phyloP scores from a whole-genome alignment of 495 filamentous ascomycete genomes.

The Penicillium silybi region DNA sequence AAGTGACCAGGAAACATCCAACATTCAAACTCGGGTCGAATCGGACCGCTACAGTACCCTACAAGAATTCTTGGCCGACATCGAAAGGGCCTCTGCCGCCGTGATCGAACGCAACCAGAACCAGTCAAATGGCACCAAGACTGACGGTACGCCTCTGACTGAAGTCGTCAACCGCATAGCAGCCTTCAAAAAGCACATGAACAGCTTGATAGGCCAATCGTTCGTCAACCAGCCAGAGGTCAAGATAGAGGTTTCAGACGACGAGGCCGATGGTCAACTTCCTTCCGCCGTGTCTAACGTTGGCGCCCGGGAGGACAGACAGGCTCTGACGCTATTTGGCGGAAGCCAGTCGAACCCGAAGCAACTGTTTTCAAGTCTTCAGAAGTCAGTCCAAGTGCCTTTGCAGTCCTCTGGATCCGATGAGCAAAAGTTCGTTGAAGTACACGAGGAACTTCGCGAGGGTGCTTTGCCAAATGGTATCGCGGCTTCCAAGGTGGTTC shows the following conservation, averaged over 20 bases:
- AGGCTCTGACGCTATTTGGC: constrained; percentile 65
- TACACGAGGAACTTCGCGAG: constrained; percentile 53
- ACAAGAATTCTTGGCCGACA: constrained; percentile 47
- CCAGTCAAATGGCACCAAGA: constrained; percentile 26
- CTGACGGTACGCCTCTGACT: constrained; percentile 33
- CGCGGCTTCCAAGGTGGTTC: constrained; percentile 62
- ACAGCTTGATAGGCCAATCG: constrained; percentile 44
- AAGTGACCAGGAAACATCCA: constrained; percentile 34
- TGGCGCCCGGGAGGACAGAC: constrained; percentile 42
- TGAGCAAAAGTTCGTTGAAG: constrained; percentile 43
- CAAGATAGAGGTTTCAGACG: constrained; percentile 38
- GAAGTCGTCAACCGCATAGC: constrained; percentile 40
- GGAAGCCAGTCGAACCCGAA: constrained; percentile 47
- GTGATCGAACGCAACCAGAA: constrained; percentile 43
- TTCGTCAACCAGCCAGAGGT: constrained; percentile 34
- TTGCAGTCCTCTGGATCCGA: constrained; percentile 35
- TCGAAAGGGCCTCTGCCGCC: constrained; percentile 45
- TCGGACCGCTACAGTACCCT: constrained; percentile 41
- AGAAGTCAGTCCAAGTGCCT: constrained; percentile 44
- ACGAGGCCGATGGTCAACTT: constrained; percentile 33
- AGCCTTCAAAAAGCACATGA: constrained; percentile 48
- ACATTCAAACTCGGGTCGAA: constrained; percentile 38
- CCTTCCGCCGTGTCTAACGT: constrained; percentile 19
- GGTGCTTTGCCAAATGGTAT: constrained; percentile 69
- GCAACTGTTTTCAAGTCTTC: constrained; percentile 81